Evolutionary conservation across 1,284 basidiomycete genomes (phyloP), one percentile per base, ranked within the genome.

Genomic region (Inonotus hispidus): DNA sequence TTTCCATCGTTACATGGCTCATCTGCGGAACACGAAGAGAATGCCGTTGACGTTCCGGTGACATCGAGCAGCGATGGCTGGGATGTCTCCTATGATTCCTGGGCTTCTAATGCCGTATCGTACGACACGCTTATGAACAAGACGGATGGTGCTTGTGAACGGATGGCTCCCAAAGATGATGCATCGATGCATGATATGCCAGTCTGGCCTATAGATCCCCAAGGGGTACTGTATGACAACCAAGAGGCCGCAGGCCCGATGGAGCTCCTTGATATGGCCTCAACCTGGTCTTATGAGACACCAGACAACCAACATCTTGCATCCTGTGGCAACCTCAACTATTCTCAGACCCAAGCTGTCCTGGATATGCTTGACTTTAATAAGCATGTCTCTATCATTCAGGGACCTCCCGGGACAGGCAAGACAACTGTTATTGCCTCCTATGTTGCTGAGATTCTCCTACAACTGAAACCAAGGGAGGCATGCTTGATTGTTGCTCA

Each of bases 401-500:
- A 76, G 43, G 77, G 76, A 4, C 80, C 80, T 32, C 80, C 81
- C 41, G 81, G 81, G 3, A 79, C 79, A 55, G 82, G 84, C 2
- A 86, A 87, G 68, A 86, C 84, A 0, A 81, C 81, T 35, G 83
- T 86, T 1, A 88, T 88, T 67, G 82, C 85, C 3, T 76, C 81
- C 13, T 83, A 73, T 74, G 85, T 88, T 4, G 69, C 73, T 1
- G 75, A 73, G 53, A 66, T 75, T 25, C 65, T 71, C 19, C 66
- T 73, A 52, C 75, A 77, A 38, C 73, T 75, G 35, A 56, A 67
- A 38, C 73, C 75, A 35, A 56, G 66, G 14, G 65, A 66, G 63
- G 83, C 82, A 1, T 80, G 89, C 8, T 92, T 87, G 87, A 77
- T 92, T 7, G 74, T 87, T 59, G 87, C 89, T 4, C 85, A 92